These are phyloP conservation scores for Ricinus communis DNA, from an alignment of 345 rosid species.

Conservation along the genomic window DNA sequence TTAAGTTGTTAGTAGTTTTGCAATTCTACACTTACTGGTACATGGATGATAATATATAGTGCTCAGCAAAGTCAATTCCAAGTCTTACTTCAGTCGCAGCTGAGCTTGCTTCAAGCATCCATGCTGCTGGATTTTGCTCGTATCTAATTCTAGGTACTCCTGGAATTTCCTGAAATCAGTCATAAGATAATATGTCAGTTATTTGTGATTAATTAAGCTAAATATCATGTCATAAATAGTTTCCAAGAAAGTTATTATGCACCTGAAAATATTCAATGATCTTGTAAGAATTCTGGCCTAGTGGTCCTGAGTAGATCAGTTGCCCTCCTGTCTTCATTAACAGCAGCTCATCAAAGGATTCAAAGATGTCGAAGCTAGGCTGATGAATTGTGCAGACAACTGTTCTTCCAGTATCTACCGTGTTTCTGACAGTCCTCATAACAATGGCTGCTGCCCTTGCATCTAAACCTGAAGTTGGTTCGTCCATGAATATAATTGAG, in stretches of 20 bases:
- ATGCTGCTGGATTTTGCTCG: slow-evolving; percentile 23
- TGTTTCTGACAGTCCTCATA: slow-evolving; percentile 18
- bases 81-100: slow-evolving; percentile 16
- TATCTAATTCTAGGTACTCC: slow-evolving; percentile 22
- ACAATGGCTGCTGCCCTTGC: slow-evolving; percentile 23
- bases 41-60: slow-evolving; percentile 20
- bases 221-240: neutral
- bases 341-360: slow-evolving; percentile 12
- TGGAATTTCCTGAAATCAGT: slow-evolving; percentile 24
- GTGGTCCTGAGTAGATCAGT: slow-evolving; percentile 13
- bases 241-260: neutral
- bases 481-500: slow-evolving; percentile 14
- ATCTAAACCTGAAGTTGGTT: slow-evolving; percentile 12
- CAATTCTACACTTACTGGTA: slow-evolving; percentile 8
- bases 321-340: slow-evolving; percentile 16
- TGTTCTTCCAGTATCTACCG: slow-evolving; percentile 19
- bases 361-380: slow-evolving; percentile 14
- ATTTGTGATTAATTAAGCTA: neutral
- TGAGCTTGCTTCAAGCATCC: slow-evolving; percentile 36
- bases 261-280: slow-evolving; percentile 33
- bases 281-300: slow-evolving; percentile 14
- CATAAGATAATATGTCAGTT: neutral
- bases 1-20: no score
- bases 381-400: slow-evolving; percentile 20
- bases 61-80: slow-evolving; percentile 19